phyloP scores from a whole-genome alignment of 352 stramenopile species.

The Phytophthora quininea region DNA sequence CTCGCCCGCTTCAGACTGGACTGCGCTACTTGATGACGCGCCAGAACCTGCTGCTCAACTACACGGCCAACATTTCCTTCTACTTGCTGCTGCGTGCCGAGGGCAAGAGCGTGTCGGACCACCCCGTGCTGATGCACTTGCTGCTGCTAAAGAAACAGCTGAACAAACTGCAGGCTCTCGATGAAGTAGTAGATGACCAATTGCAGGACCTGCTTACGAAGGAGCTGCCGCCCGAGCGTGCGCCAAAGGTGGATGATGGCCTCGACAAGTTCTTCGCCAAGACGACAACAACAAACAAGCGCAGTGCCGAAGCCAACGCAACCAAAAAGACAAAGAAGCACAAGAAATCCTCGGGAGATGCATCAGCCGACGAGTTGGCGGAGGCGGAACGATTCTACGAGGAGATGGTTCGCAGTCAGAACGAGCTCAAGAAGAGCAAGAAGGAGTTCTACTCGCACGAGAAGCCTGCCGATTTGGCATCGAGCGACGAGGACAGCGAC shows the following conservation, averaged over 20 bases:
- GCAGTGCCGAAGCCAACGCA: constrained; percentile 10
- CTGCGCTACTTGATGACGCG: constrained; percentile 81
- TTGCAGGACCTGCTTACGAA: constrained; percentile 74
- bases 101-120: constrained; percentile 79
- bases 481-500: constrained; percentile 73
- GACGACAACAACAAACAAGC: constrained; percentile 38
- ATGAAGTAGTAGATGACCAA: constrained; percentile 62
- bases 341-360: constrained; percentile 38
- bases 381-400: constrained; percentile 85
- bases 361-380: constrained; percentile 51
- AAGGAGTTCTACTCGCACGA: constrained; percentile 82
- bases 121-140: constrained; percentile 81
- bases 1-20: constrained; percentile 59
- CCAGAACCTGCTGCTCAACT: constrained; percentile 86
- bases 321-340: constrained; percentile 54
- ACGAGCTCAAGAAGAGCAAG: constrained; percentile 67
- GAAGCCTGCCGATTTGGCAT: constrained; percentile 44
- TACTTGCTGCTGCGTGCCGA: constrained; percentile 83
- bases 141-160: constrained; percentile 81
- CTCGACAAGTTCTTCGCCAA: constrained; percentile 75
- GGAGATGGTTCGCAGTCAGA: constrained; percentile 54
- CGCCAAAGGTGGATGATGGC: constrained; percentile 52
- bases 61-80: constrained; percentile 87
- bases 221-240: constrained; percentile 56
- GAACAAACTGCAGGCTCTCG: constrained; percentile 58